Conservation (phyloP, 768 basidiomycete species). For the Agrocybe pediades region DNA sequence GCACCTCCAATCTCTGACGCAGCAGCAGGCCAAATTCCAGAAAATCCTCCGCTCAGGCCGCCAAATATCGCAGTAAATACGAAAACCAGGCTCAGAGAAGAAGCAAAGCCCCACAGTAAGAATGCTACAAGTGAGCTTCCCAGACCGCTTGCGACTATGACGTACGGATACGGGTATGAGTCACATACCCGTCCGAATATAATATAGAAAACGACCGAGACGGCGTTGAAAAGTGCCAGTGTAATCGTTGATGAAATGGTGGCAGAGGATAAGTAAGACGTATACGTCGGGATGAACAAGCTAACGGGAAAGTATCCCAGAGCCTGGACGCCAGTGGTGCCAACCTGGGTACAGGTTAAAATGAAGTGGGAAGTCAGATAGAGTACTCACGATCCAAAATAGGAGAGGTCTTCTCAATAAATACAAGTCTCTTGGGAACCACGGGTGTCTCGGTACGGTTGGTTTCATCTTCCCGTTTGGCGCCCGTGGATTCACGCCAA, state of each 20-base stretch:
- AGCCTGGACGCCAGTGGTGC: conserved; percentile 5
- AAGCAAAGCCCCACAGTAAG: conserved; percentile 13
- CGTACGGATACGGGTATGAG: conserved; percentile 15
- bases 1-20: neutral
- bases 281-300: conserved; percentile 9
- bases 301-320: conserved; percentile 11
- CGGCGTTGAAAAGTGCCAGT: conserved; percentile 9
- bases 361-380: neutral
- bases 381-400: neutral
- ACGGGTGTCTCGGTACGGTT: conserved; percentile 2
- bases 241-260: conserved; percentile 8
- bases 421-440: conserved; percentile 3
- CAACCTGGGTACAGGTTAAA: neutral
- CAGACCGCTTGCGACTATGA: conserved; percentile 9
- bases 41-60: conserved; percentile 1
- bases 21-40: conserved; percentile 1
- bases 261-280: conserved; percentile 6
- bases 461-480: neutral
- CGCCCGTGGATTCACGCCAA: conserved; percentile 8
- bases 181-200: conserved; percentile 10
- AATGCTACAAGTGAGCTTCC: conserved; percentile 9
- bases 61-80: conserved; percentile 9
- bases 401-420: neutral
- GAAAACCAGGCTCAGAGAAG: conserved; percentile 8
- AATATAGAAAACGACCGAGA: conserved; percentile 6